Percentiles rank a stretch among this genome's conserved stretches.
phyloP scores from a whole-genome alignment of 1,284 basidiomycete genomes.

The Schizophyllum commune region DNA sequence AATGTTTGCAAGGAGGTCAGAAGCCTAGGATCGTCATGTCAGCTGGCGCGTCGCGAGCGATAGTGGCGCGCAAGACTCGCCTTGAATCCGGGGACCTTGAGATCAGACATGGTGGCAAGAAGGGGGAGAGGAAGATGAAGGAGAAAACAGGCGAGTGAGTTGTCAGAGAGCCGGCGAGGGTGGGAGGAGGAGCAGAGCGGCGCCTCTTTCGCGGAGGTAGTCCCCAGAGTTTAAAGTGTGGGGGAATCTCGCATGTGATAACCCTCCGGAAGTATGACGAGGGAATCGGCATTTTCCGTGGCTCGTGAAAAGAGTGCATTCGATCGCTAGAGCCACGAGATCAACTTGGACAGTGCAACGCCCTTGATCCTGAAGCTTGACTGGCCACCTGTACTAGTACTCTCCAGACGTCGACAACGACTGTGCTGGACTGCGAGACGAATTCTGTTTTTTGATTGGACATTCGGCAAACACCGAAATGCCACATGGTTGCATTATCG shows the following conservation, averaged over 20 bases:
- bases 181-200: constrained; percentile 1
- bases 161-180: background rate
- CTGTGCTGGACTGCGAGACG: no score
- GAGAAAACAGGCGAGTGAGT: background rate
- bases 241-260: constrained; percentile 20
- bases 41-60: background rate
- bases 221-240: constrained; percentile 10
- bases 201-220: background rate
- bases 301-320: background rate
- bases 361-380: no score
- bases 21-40: constrained; percentile 42
- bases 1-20: constrained; percentile 61
- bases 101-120: constrained; percentile 38
- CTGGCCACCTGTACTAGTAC: no score
- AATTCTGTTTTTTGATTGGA: no score
- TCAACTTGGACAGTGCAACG: no score
- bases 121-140: constrained; percentile 1
- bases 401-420: no score
- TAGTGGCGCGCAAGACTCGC: constrained; percentile 18
- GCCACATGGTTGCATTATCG: no score
- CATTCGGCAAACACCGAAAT: no score
- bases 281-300: background rate
- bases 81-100: constrained; percentile 55
- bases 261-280: background rate
- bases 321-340: no score